A percentile compares a stretch with the other conserved stretches of the same genome.
These are phyloP conservation scores for Marvania coccoides DNA, from an alignment of 139 green algal genomes.

Conservation along the genomic window DNA sequence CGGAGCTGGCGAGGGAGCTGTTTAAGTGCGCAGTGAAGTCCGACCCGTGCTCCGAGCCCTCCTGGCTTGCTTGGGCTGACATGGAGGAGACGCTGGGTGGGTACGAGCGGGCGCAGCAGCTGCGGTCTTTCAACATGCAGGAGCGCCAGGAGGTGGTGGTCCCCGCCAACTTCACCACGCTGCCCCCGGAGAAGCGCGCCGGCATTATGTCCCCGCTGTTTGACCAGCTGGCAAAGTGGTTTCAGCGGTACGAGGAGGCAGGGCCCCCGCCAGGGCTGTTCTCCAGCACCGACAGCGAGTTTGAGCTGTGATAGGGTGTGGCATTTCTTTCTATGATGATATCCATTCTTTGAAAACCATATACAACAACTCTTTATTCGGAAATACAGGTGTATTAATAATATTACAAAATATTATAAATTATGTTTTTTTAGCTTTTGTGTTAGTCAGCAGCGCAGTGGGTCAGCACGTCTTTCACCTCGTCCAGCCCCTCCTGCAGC, in stretches of 20 bases:
- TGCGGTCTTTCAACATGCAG: constrained; percentile 63
- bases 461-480: neutral
- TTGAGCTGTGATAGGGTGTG: neutral
- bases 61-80: constrained; percentile 74
- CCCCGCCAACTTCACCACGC: constrained; percentile 58
- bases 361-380: too few species aligned
- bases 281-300: neutral
- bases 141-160: constrained; percentile 56
- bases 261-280: neutral
- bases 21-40: constrained; percentile 86
- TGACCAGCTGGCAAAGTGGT: constrained; percentile 11
- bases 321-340: too few species aligned
- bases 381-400: neutral
- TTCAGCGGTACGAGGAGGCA: constrained; percentile 19
- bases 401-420: neutral
- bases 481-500: neutral
- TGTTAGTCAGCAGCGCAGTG: neutral
- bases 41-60: constrained; percentile 60
- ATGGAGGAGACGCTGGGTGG: constrained; percentile 83
- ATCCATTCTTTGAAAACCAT: too few species aligned
- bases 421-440: neutral
- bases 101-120: constrained; percentile 68
- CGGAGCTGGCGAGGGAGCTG: constrained; percentile 69
- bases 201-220: constrained; percentile 15
- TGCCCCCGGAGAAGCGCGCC: neutral